Base-by-base conservation (phyloP, 2,329 filamentous ascomycete species). In the Neofusicoccum laricinum region DNA sequence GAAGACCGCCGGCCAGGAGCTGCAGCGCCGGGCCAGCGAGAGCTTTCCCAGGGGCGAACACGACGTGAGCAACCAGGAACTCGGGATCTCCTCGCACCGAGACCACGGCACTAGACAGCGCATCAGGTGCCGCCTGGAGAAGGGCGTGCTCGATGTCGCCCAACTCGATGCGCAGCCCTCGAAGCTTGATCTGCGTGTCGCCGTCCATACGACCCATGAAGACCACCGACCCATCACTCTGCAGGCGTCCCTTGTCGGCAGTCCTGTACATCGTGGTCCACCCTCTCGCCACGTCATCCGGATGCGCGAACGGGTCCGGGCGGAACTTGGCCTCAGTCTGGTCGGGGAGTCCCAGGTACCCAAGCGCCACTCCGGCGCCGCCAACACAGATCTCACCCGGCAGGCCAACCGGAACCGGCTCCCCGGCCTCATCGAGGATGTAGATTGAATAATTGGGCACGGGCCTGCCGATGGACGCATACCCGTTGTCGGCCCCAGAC, bases 381-480 rank as follows among this genome's bases (percentile, higher is more conserved):
- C 70, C 77, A 34, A 84, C 72, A 32, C 53, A 72, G 4, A 84
- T 72, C 65, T 84, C 80, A 3, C 82, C 82, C 0, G 75, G 68
- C 1, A 75, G 65, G 0, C 81, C 81, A 5, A 73, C 55, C 0
- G 81, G 78, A 4, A 80, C 72, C 0, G 76, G 72, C 17, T 75
- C 65, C 48, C 72, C 67, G 1, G 79, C 38, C 3, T 73, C 65
- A 66, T 82, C 80, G 0, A 83, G 21, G 43, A 84, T 74, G 65
- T 78, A 81, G 12, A 21, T 21, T 34, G 66, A 61, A 53, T 75
- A 77, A 66, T 80, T 80, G 1, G 76, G 73, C 4, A 79, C 43
- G 2, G 75, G 57, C 4, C 63, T 45, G 3, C 75, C 72, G 45
- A 77, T 76, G 67, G 66, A 25, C 67, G 30, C 12, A 15, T 51